A percentile compares a stretch with the other conserved stretches of the same genome.
These are phyloP conservation scores for Lojkania enalia DNA, from an alignment of 2,329 filamentous ascomycete species.

Conservation along the genomic window DNA sequence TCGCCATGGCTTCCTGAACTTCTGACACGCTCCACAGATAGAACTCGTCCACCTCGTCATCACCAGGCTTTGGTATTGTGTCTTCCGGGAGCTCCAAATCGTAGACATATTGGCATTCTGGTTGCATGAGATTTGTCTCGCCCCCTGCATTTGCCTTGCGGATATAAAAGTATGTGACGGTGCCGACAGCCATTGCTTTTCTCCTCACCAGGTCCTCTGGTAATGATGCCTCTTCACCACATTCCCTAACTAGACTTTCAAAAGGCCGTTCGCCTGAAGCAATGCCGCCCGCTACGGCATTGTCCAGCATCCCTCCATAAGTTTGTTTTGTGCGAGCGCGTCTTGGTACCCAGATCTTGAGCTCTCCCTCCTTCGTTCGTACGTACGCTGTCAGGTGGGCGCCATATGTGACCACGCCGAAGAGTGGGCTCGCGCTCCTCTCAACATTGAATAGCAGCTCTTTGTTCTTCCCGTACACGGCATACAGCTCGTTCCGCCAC, in stretches of 20 bases:
- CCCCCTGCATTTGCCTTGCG: slow-evolving; percentile 76
- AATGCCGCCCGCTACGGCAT: slow-evolving; percentile 87
- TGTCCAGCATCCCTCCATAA: slow-evolving; percentile 90
- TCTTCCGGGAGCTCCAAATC: slow-evolving; percentile 76
- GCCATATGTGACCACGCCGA: slow-evolving; percentile 51
- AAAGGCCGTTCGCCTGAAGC: slow-evolving; percentile 78
- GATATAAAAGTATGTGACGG: slow-evolving; percentile 83
- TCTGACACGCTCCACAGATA: slow-evolving; percentile 76
- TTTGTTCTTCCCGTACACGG: slow-evolving; percentile 46
- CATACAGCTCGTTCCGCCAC: slow-evolving; percentile 49
- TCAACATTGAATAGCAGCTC: slow-evolving; percentile 49
- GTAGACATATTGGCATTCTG: slow-evolving; percentile 90
- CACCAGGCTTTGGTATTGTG: slow-evolving; percentile 73
- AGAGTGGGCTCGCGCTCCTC: slow-evolving; percentile 46
- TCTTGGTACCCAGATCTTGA: slow-evolving; percentile 84
- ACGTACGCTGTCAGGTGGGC: slow-evolving; percentile 49
- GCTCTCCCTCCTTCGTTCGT: slow-evolving; percentile 52
- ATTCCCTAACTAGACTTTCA: slow-evolving; percentile 82
- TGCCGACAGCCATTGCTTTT: slow-evolving; percentile 63
- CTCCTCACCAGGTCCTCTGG: slow-evolving; percentile 69
- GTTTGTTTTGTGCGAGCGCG: slow-evolving; percentile 79
- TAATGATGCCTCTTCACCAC: slow-evolving; percentile 84
- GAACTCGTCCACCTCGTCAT: slow-evolving; percentile 89
- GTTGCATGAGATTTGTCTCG: slow-evolving; percentile 80
- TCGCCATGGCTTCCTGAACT: slow-evolving; percentile 68